Evolutionary conservation across 23 red algal species (phyloP).

Genomic region (Gracilaria domingensis): DNA sequence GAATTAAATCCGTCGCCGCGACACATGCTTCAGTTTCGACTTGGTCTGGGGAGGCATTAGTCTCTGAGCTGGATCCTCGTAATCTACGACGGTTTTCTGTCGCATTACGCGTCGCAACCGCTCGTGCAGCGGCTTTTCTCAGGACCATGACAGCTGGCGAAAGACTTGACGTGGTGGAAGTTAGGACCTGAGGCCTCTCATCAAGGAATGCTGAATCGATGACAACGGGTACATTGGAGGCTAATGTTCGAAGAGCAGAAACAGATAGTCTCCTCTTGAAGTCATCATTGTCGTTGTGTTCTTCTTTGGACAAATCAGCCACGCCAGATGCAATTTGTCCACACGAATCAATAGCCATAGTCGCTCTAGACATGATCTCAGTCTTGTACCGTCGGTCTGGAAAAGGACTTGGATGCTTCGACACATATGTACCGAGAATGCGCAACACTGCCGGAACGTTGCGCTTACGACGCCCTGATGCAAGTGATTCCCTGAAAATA

Average conservation of each 20-base stretch:
- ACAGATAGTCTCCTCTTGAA: constrained; percentile 54
- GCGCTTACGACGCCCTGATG: constrained; percentile 29
- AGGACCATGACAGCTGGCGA: constrained; percentile 43
- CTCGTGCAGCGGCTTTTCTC: constrained; percentile 44
- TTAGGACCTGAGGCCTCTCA: constrained; percentile 55
- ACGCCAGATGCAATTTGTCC: constrained; percentile 36
- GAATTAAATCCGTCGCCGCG: constrained; percentile 54
- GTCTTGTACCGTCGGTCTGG: constrained; percentile 40
- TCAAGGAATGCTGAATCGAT: constrained; percentile 71
- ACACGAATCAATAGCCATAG: constrained; percentile 32
- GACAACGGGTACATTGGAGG: constrained; percentile 26
- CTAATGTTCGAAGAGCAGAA: constrained; percentile 48
- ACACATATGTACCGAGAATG: constrained; percentile 50
- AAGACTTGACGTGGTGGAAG: constrained; percentile 41
- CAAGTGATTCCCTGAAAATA: constrained; percentile 46
- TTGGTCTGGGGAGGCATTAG: background rate
- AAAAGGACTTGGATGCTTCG: constrained; percentile 39
- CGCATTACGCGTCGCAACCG: constrained; percentile 26
- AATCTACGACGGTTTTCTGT: constrained; percentile 34
- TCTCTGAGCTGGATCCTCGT: background rate
- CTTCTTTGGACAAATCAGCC: constrained; percentile 46
- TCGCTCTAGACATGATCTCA: constrained; percentile 47
- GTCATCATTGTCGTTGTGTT: constrained; percentile 3
- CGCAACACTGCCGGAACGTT: constrained; percentile 8
- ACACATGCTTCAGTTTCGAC: constrained; percentile 38